Evolutionary conservation across 495 filamentous ascomycete species (phyloP).

Genomic region (Penicillium verhagenii): DNA sequence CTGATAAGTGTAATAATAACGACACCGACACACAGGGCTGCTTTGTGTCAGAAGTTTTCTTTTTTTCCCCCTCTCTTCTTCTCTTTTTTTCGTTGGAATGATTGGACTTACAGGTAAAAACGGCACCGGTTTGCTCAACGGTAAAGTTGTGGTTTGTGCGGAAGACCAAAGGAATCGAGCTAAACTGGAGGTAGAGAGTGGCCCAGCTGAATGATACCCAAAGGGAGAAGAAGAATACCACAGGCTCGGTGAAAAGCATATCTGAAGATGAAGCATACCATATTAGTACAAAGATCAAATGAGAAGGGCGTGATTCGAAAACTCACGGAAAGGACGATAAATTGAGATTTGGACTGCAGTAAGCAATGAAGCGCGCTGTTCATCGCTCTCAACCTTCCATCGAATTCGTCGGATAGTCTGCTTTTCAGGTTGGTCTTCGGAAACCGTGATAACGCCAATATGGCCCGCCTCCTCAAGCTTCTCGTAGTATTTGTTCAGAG

Average conservation of each 20-base stretch:
- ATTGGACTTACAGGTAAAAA: slow-evolving; percentile 58
- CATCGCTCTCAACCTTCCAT: slow-evolving; percentile 84
- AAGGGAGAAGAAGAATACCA: slow-evolving; percentile 91
- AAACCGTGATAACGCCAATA: slow-evolving; percentile 55
- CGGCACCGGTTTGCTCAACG: slow-evolving; percentile 62
- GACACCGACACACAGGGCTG: slow-evolving; percentile 65
- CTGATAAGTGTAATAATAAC: slow-evolving; percentile 69
- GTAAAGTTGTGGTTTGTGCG: slow-evolving; percentile 65
- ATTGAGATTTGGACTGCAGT: slow-evolving; percentile 74
- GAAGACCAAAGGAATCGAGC: slow-evolving; percentile 78
- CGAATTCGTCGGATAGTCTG: slow-evolving; percentile 58
- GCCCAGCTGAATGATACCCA: slow-evolving; percentile 93
- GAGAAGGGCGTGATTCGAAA: too few relatives aligned
- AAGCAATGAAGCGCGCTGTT: slow-evolving; percentile 66
- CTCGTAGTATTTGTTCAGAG: slow-evolving; percentile 79
- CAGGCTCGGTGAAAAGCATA: slow-evolving; percentile 83
- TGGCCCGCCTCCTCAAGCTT: slow-evolving; percentile 64
- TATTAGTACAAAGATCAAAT: too few relatives aligned
- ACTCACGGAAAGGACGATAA: slow-evolving; percentile 71
- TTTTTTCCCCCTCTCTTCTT: too few relatives aligned
- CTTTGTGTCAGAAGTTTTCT: not conserved
- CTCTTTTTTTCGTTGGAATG: too few relatives aligned
- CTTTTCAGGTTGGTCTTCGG: slow-evolving; percentile 29
- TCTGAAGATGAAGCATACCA: too few relatives aligned
- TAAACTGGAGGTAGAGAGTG: slow-evolving; percentile 81